Conservation (phyloP, 2,329 filamentous ascomycete species). For the Diaporthe sp. region DNA sequence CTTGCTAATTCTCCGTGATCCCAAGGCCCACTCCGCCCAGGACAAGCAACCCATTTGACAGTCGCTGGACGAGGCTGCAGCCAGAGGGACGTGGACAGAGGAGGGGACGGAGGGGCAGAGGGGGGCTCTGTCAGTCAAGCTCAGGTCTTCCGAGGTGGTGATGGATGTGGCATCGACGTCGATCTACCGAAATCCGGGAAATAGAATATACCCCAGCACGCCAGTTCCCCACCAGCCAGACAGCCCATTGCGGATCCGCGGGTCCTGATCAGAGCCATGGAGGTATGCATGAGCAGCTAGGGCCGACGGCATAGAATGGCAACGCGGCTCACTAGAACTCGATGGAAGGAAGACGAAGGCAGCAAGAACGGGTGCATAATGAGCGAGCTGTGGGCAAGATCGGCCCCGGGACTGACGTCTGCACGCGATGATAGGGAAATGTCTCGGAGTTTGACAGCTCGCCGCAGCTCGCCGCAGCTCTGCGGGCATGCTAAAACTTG, state of each 20-base stretch:
- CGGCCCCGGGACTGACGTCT: constrained; percentile 16
- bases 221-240: constrained; percentile 20
- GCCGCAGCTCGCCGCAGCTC: constrained; percentile 33
- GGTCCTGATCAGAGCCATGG: constrained; percentile 12
- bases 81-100: background rate
- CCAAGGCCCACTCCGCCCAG: constrained; percentile 16
- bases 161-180: constrained; percentile 30
- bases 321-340: constrained; percentile 25
- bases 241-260: constrained; percentile 16
- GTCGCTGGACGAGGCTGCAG: constrained; percentile 14
- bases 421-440: constrained; percentile 4
- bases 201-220: constrained; percentile 1
- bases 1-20: constrained; percentile 20
- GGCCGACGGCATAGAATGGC: constrained; percentile 24
- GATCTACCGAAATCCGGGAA: constrained; percentile 32
- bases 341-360: constrained; percentile 9
- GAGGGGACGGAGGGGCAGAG: background rate
- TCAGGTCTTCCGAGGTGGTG: constrained; percentile 12
- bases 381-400: background rate
- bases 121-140: constrained; percentile 17
- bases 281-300: background rate
- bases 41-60: constrained; percentile 15
- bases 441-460: constrained; percentile 15
- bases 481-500: constrained; percentile 34
- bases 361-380: constrained; percentile 2